Evolutionary conservation across 2,329 filamentous ascomycete species (phyloP).

Genomic region (Dryadomyces quercus-mongolicae): DNA sequence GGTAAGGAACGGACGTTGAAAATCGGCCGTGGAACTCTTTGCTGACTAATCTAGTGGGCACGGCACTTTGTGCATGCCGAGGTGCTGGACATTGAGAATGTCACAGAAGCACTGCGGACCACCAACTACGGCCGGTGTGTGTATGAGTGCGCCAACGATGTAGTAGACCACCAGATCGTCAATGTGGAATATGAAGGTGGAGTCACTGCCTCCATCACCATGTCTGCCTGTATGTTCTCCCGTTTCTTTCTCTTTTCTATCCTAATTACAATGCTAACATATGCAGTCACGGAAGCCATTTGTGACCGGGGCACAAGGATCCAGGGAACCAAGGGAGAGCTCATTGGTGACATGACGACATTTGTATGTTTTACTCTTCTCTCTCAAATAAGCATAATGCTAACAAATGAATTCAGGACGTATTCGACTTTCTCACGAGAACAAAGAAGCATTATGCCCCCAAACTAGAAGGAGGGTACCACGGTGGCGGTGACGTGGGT

Average conservation of each 20-base stretch:
- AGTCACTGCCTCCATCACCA: conserved; percentile 1
- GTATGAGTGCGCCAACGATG: background rate
- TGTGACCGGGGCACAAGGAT: background rate
- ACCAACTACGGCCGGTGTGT: conserved; percentile 1
- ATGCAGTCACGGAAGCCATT: background rate
- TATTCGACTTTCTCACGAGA: background rate
- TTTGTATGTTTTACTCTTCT: background rate
- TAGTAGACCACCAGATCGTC: conserved; percentile 1
- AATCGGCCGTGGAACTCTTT: too few relatives aligned
- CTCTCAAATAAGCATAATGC: too few relatives aligned
- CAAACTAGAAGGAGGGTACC: background rate
- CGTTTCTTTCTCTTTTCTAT: background rate
- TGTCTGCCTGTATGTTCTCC: background rate
- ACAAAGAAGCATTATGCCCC: background rate
- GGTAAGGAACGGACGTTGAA: background rate
- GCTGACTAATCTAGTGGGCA: background rate
- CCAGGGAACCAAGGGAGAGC: conserved; percentile 1
- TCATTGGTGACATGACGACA: background rate
- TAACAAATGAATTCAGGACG: background rate
- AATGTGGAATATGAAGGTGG: background rate
- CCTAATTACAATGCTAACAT: too few relatives aligned
- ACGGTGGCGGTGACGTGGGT: conserved; percentile 1
- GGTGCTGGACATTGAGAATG: background rate
- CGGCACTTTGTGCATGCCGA: background rate
- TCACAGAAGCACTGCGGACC: background rate